Conservation (phyloP, 331 rosid genomes). For the Malus hybrid region DNA sequence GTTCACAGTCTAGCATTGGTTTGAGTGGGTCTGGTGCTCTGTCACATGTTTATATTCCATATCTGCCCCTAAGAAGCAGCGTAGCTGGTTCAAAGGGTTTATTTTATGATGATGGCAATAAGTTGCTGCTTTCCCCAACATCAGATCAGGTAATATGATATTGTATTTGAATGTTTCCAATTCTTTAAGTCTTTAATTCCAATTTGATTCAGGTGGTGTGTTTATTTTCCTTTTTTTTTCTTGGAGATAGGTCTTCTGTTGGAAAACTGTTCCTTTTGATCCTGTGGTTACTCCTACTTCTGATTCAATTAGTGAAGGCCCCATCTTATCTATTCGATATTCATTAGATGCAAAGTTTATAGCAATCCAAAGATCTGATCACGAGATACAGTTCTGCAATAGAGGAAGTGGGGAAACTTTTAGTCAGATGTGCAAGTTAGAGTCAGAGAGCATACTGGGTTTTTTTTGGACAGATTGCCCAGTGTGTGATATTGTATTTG, state of each 20-base stretch:
- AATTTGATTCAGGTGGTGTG: background rate
- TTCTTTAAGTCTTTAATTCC: background rate
- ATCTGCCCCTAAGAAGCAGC: slow-evolving; percentile 67
- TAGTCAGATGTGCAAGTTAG: slow-evolving; percentile 66
- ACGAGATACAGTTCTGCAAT: slow-evolving; percentile 67
- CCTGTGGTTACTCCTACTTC: slow-evolving; percentile 50
- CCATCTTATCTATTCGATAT: slow-evolving; percentile 71
- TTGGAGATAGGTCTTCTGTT: slow-evolving; percentile 63
- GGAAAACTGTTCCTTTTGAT: slow-evolving; percentile 78
- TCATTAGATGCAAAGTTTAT: slow-evolving; percentile 79
- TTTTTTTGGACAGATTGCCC: slow-evolving; percentile 97
- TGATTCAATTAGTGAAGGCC: slow-evolving; percentile 78
- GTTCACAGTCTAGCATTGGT: slow-evolving; percentile 63
- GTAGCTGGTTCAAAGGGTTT: slow-evolving; percentile 64
- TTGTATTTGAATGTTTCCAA: background rate
- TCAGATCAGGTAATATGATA: slow-evolving; percentile 59
- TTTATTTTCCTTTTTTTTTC: background rate
- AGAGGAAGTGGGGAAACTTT: slow-evolving; percentile 78
- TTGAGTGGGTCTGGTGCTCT: slow-evolving; percentile 70
- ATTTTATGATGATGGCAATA: slow-evolving; percentile 90
- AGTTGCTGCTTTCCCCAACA: slow-evolving; percentile 66
- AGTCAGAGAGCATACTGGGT: slow-evolving; percentile 86
- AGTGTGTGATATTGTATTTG: slow-evolving; percentile 69
- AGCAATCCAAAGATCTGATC: slow-evolving; percentile 73
- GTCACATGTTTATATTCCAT: slow-evolving; percentile 81